phyloP scores from a whole-genome alignment of 1,284 basidiomycete genomes.

The Stereum hirsutum region DNA sequence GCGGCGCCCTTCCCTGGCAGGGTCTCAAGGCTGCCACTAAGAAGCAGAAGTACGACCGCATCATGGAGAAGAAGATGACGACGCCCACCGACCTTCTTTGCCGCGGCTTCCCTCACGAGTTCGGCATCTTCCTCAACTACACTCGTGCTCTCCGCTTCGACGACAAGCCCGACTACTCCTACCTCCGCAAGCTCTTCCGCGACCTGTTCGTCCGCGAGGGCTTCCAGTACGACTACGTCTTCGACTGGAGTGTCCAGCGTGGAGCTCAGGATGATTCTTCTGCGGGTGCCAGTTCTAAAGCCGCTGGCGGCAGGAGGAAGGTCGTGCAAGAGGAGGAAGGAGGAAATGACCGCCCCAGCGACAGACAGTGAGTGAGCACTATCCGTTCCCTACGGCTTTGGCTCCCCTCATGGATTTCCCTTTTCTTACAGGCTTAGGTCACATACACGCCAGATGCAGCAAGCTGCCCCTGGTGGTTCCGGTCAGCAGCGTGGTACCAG shows the following conservation, averaged over 20 bases:
- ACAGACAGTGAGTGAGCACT: constrained; percentile 60
- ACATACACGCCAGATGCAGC: constrained; percentile 72
- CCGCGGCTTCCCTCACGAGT: constrained; percentile 96
- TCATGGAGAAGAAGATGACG: constrained; percentile 99
- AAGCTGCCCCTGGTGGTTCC: constrained; percentile 41
- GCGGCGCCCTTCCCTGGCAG: constrained; percentile 95
- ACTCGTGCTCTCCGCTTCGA: constrained; percentile 95
- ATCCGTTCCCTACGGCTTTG: neutral
- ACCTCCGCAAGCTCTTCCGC: constrained; percentile 96
- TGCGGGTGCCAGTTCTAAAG: constrained; percentile 48
- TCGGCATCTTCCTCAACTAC: constrained; percentile 97
- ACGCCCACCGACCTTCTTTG: constrained; percentile 93
- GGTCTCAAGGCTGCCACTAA: constrained; percentile 97
- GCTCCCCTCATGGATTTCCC: neutral
- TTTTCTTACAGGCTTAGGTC: constrained; percentile 58
- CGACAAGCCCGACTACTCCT: constrained; percentile 97
- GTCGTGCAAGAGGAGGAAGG: constrained; percentile 71
- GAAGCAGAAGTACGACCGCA: constrained; percentile 99
- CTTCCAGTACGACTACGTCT: constrained; percentile 97
- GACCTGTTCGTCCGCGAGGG: constrained; percentile 96
- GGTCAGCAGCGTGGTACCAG: constrained; percentile 51
- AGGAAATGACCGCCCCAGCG: constrained; percentile 57
- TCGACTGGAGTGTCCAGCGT: constrained; percentile 94
- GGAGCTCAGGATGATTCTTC: constrained; percentile 57
- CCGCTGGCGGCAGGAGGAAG: constrained; percentile 54